Evolutionary conservation across 257 asterid species (phyloP).

Genomic region (Nicotiana attenuata): DNA sequence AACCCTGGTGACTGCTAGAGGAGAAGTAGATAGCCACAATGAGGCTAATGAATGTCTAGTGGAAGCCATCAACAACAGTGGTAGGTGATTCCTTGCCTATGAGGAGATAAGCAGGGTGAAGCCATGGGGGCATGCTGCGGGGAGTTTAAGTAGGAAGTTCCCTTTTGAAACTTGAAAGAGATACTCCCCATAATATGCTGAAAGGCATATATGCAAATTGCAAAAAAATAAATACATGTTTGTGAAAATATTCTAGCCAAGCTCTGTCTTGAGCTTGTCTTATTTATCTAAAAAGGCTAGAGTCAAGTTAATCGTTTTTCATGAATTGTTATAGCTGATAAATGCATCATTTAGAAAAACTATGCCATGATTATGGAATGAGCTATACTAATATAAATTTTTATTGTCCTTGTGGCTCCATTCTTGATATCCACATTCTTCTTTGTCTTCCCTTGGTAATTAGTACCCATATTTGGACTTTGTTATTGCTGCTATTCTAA

Average conservation of each 20-base stretch:
- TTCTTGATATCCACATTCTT: neutral
- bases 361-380: neutral
- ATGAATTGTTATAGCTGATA: neutral
- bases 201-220: neutral
- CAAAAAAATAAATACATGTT: neutral
- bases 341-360: neutral
- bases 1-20: neutral
- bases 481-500: neutral
- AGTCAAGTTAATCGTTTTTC: neutral
- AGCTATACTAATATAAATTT: neutral
- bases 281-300: neutral
- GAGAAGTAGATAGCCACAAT: neutral
- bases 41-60: conserved; percentile 1
- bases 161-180: neutral
- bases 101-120: neutral
- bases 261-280: neutral
- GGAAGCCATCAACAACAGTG: neutral
- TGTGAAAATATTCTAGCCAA: neutral
- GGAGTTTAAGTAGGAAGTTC: neutral
- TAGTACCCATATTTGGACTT: neutral
- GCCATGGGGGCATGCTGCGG: neutral
- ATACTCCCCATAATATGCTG: neutral
- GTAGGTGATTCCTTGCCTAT: neutral
- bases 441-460: conserved; percentile 6
- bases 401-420: neutral